phyloP scores from a whole-genome alignment of 2,329 filamentous ascomycete genomes.

The Diaporthe australafricana region DNA sequence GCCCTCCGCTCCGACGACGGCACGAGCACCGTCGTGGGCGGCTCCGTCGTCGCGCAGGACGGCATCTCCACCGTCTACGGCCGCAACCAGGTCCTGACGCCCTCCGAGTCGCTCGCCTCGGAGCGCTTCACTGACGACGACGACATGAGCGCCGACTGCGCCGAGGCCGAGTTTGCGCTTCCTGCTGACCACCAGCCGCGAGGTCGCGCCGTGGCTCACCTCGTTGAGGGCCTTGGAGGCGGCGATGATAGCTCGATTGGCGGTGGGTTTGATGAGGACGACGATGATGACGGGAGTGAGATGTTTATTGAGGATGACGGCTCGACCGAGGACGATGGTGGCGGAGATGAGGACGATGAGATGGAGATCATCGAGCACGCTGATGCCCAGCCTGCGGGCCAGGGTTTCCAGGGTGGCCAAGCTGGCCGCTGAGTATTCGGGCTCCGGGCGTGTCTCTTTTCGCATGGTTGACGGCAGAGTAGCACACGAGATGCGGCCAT shows the following conservation, averaged over 20 bases:
- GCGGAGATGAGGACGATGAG: not conserved
- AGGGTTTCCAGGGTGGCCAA: not conserved
- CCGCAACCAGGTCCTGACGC: constrained; percentile 47
- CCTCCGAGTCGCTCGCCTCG: constrained; percentile 48
- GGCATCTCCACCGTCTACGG: constrained; percentile 52
- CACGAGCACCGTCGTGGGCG: constrained; percentile 47
- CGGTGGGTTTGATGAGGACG: constrained; percentile 32
- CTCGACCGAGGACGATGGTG: constrained; percentile 13
- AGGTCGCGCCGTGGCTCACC: constrained; percentile 38
- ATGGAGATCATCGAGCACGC: constrained; percentile 8
- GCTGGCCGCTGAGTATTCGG: not conserved
- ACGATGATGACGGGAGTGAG: constrained; percentile 40
- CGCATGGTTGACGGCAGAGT: not conserved
- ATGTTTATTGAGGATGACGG: not conserved
- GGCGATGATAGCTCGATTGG: constrained; percentile 21
- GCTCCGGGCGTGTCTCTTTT: not conserved
- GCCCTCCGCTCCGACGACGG: constrained; percentile 43
- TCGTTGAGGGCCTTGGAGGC: constrained; percentile 34
- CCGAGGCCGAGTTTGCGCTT: constrained; percentile 48
- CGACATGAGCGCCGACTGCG: constrained; percentile 45
- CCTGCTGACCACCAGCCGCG: constrained; percentile 42
- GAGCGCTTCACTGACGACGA: constrained; percentile 50
- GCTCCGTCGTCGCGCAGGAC: constrained; percentile 52
- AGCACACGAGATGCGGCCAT: no score
- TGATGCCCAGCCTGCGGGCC: not conserved